Evolutionary conservation across 257 asterid species (phyloP), one percentile per base, ranked within the genome.

Genomic region (Anisodus acutangulus): DNA sequence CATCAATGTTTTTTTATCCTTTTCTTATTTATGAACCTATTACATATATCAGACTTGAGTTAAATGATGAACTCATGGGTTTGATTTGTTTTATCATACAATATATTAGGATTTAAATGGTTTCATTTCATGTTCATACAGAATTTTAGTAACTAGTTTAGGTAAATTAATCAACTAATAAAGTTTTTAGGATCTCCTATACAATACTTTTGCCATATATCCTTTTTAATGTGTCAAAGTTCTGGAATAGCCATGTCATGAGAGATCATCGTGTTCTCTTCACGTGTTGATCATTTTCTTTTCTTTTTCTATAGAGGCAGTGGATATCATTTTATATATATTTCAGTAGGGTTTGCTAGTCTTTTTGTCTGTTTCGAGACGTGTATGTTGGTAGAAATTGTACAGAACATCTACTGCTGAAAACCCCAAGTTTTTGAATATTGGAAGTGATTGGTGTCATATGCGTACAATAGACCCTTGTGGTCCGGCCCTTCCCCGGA

Each of bases 41-140:
- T 12, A 51, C 35, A 6, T 22, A 22, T 47, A 9, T 74, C 8
- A 8, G 22, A 22, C 22, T 22, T 26, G 22, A 51, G 22, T 2
- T 51, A 8, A 51, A 22, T 49, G 35, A 31, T 31, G 45, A 76
- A 17, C 62, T 37, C 5, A 3, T 74, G 62, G 19, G 26, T 19
- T 72, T 72, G 80, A 72, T 76, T 49, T 74, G 4, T 49, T 51
- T 74, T 76, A 6, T 39, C 45, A 22, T 72, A 19, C 2, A 5
- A n/a, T 47, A 45, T 71, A 11, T 55, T 72, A 72, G 80, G 47
- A n/a, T 5, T 59, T 11, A 72, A 72, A 72, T 19, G 80, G 43
- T 72, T 47, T 13, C 11, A 19, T n/a, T 26, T 72, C 39, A 19
- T 5, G 39, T 12, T 76, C 45, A 22, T 53, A 51, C 60, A 22